Evolutionary conservation across 2,329 filamentous ascomycete genomes (phyloP), one percentile per base, ranked within the genome.

Genomic region (Diaporthe vaccinii): DNA sequence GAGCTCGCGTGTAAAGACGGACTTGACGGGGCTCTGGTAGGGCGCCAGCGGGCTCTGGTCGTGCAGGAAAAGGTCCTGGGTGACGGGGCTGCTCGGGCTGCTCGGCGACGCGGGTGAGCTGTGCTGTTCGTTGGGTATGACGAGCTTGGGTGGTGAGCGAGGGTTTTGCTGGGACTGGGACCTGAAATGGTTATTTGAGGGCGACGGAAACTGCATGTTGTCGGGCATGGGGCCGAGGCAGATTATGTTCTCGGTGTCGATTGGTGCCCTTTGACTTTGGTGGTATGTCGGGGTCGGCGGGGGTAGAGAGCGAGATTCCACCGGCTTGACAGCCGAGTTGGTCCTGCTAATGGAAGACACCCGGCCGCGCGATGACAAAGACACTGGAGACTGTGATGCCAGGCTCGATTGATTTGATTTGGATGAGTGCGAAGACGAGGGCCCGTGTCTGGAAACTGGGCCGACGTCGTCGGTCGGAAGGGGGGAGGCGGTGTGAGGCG

Each of bases 161-260:
- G 71, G 55, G 12, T 28, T 70, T 17, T 59, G 61, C 41, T 68
- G 46, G 46, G 62, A 25, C 36, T 58, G 62, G 22, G 58, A 58
- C 31, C 59, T 70, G 68, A 75, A 57, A 15, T 67, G 49, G 3
- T 46, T 55, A n/a, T 61, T 70, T 39, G 73, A 71, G 55, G 85
- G 85, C 25, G 73, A 62, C 28, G 85, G 85, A 17, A 87, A 77
- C 58, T 82, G 82, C 4, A 90, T 79, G 72, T 88, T 87, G 55
- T 86, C 85, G 0, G 90, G 90, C 6, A 92, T 78, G 8, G 87
- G 86, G 0, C 90, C 90, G 0, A 91, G 83, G 74, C 89, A 91
- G 0, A 91, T 83, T 3, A 91, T 85, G 25, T 87, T 86, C 4
- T 85, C 85, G 1, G 88, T 83, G 76, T 90, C 87, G 73, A 92